These are phyloP conservation scores for Colletotrichum tropicale DNA, from an alignment of 2,329 filamentous ascomycete species.

Conservation along the genomic window DNA sequence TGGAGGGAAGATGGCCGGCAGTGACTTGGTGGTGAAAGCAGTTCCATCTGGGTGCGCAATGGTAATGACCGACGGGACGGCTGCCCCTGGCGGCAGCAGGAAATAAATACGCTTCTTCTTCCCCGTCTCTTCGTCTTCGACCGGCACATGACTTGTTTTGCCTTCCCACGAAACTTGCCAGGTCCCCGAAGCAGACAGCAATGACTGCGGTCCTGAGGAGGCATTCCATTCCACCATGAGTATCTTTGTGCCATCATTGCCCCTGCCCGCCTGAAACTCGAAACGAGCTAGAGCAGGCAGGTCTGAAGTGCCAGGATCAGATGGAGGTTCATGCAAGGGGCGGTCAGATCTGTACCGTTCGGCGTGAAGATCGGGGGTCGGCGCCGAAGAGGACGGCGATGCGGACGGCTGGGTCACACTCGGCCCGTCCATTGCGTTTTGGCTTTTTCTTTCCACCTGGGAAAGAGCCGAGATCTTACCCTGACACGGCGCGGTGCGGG, in stretches of 20 bases:
- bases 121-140: constrained; percentile 57
- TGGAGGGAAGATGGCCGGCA: constrained; percentile 85
- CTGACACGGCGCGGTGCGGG: background rate
- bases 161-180: constrained; percentile 89
- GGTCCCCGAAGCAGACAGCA: constrained; percentile 23
- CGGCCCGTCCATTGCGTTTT: background rate
- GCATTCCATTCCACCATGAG: constrained; percentile 90
- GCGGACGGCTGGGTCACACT: background rate
- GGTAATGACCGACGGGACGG: constrained; percentile 74
- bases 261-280: constrained; percentile 80
- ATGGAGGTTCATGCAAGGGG: background rate
- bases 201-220: background rate
- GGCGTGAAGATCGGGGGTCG: background rate
- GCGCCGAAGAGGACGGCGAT: background rate
- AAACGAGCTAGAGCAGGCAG: constrained; percentile 77
- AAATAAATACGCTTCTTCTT: constrained; percentile 75
- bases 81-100: constrained; percentile 73
- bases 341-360: background rate
- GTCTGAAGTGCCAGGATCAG: constrained; percentile 32
- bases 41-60: constrained; percentile 52
- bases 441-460: background rate
- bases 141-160: constrained; percentile 73
- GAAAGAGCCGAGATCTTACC: background rate
- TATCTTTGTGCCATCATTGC: constrained; percentile 86
- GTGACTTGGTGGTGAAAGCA: constrained; percentile 69